Conservation (phyloP, 2,329 filamentous ascomycete species). For the Pseudogymnoascus sp. region DNA sequence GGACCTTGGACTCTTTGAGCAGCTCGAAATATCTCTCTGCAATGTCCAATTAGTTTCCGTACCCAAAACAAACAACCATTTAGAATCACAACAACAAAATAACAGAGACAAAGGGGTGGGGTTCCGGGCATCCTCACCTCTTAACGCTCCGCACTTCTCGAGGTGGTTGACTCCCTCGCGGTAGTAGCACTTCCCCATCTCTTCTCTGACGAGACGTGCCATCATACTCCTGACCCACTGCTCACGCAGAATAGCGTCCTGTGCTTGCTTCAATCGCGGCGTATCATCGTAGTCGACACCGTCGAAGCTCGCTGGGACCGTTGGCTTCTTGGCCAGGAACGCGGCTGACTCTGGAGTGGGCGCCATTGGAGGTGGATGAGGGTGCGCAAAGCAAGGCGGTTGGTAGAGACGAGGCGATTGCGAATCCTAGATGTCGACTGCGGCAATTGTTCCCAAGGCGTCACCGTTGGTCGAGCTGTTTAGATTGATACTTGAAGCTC, state of each 20-base stretch:
- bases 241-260: constrained; percentile 74
- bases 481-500: constrained; percentile 1
- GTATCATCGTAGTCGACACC: constrained; percentile 83
- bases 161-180: constrained; percentile 79
- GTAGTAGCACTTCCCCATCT: constrained; percentile 80
- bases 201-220: constrained; percentile 72
- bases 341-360: constrained; percentile 74
- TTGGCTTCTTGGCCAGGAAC: constrained; percentile 79
- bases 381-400: background rate
- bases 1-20: constrained; percentile 67
- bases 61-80: background rate
- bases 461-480: constrained; percentile 2
- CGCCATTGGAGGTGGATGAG: constrained; percentile 39
- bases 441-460: background rate
- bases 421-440: background rate
- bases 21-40: constrained; percentile 73
- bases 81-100: background rate
- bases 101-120: background rate
- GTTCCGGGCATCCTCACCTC: constrained; percentile 51
- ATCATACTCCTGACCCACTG: constrained; percentile 90
- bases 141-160: constrained; percentile 74
- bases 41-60: constrained; percentile 13
- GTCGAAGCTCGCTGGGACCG: constrained; percentile 73
- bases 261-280: constrained; percentile 69
- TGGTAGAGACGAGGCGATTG: background rate